Conservation (phyloP, 2,329 filamentous ascomycete species). For the Neopestalotiopsis sp. region DNA sequence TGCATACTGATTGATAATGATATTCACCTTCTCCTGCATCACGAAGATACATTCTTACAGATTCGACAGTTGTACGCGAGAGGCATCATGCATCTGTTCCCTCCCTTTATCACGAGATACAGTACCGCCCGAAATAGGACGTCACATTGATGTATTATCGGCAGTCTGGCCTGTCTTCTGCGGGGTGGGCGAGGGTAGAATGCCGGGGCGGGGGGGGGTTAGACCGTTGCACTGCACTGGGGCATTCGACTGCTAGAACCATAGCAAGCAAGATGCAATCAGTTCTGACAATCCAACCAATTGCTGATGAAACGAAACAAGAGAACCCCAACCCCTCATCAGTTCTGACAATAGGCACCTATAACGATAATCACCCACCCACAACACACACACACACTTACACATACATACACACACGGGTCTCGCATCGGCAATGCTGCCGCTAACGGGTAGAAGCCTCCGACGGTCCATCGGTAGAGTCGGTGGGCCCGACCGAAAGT, state of each 20-base stretch:
- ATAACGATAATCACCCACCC: no score
- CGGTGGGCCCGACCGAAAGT: constrained; percentile 1
- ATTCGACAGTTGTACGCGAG: neutral
- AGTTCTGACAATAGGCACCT: no score
- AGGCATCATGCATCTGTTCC: neutral
- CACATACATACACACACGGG: neutral
- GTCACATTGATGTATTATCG: neutral
- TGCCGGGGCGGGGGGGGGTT: no score
- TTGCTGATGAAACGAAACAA: no score
- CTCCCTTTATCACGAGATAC: neutral
- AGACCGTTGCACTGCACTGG: no score
- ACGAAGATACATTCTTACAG: neutral
- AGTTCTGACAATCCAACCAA: no score
- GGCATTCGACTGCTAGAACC: no score
- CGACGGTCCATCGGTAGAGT: neutral
- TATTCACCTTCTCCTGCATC: neutral
- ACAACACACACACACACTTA: no score
- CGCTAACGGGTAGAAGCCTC: constrained; percentile 14
- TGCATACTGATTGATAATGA: constrained; percentile 1
- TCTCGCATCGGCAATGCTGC: constrained; percentile 7
- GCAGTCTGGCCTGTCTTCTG: neutral
- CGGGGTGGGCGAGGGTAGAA: neutral
- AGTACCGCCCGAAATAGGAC: neutral
- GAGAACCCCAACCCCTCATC: no score
- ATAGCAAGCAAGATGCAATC: no score